Conservation (phyloP, 352 stramenopile species). For the Globisporangium okanoganense region DNA sequence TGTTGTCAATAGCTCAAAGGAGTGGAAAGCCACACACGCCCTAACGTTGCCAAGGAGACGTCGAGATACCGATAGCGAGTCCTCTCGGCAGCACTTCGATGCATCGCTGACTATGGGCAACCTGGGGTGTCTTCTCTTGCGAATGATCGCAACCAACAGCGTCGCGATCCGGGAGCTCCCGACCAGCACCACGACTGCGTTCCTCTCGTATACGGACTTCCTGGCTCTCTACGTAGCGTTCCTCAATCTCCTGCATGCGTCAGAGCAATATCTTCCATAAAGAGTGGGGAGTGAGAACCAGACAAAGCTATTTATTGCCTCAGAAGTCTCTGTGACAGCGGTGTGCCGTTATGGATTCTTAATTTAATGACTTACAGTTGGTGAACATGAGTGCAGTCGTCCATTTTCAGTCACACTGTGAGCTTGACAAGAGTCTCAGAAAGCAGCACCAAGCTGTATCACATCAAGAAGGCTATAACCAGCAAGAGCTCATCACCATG, state of each 20-base stretch:
- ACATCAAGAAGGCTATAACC: neutral
- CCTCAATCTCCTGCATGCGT: slow-evolving; percentile 22
- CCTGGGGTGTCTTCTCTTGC: slow-evolving; percentile 36
- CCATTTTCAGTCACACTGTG: no score
- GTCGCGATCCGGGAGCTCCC: slow-evolving; percentile 30
- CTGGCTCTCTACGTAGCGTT: slow-evolving; percentile 54
- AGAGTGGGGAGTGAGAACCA: neutral
- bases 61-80: neutral
- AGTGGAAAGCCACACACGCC: slow-evolving; percentile 16
- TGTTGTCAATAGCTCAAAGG: slow-evolving; percentile 6
- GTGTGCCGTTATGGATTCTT: neutral
- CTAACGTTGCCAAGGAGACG: neutral
- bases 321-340: neutral
- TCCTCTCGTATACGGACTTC: slow-evolving; percentile 68
- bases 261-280: neutral
- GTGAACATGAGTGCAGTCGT: neutral
- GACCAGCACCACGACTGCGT: slow-evolving; percentile 24
- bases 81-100: neutral
- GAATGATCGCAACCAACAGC: slow-evolving; percentile 29
- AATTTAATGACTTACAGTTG: neutral
- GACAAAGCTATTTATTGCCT: neutral
- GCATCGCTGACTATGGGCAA: slow-evolving; percentile 21
- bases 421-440: no score
- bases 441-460: no score
- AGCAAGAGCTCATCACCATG: neutral